Evolutionary conservation across 1,139 yeast species (phyloP).

Genomic region (Kodamaea sp.): DNA sequence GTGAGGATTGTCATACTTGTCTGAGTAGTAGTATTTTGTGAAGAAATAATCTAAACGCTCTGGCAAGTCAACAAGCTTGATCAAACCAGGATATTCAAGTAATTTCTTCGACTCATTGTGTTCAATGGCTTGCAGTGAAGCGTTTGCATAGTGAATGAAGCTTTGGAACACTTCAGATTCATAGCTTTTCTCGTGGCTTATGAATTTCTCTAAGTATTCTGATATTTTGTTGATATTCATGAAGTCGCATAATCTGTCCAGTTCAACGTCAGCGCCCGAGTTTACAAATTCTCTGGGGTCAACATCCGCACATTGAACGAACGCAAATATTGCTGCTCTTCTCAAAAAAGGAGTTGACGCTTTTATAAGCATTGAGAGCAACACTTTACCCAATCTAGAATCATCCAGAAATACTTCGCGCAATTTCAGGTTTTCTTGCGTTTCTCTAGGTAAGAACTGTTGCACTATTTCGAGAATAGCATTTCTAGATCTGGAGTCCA

Average conservation of each 20-base stretch:
- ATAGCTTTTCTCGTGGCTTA: constrained; percentile 8
- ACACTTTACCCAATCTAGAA: constrained; percentile 31
- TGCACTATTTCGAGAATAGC: constrained; percentile 19
- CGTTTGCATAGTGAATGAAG: constrained; percentile 5
- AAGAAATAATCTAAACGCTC: constrained; percentile 70
- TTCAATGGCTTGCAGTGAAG: neutral
- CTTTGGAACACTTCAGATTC: constrained; percentile 21
- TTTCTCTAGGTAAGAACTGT: constrained; percentile 3
- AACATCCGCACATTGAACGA: constrained; percentile 56
- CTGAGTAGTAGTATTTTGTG: constrained; percentile 54
- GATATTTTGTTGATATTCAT: constrained; percentile 49
- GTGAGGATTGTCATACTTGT: constrained; percentile 42
- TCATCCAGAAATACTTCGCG: neutral
- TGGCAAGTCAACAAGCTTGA: constrained; percentile 61
- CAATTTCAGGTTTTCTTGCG: neutral
- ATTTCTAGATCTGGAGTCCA: constrained; percentile 20
- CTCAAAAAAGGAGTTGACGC: constrained; percentile 69
- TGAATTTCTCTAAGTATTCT: constrained; percentile 12
- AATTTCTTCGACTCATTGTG: constrained; percentile 16
- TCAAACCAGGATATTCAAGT: constrained; percentile 69
- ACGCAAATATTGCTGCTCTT: constrained; percentile 60
- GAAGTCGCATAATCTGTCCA: constrained; percentile 56
- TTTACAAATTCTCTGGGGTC: constrained; percentile 33
- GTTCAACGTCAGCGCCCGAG: constrained; percentile 41
- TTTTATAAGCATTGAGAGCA: constrained; percentile 59